Evolutionary conservation across 2,329 filamentous ascomycete species (phyloP), one percentile per base, ranked within the genome.

Genomic region (Davidsoniella australis): DNA sequence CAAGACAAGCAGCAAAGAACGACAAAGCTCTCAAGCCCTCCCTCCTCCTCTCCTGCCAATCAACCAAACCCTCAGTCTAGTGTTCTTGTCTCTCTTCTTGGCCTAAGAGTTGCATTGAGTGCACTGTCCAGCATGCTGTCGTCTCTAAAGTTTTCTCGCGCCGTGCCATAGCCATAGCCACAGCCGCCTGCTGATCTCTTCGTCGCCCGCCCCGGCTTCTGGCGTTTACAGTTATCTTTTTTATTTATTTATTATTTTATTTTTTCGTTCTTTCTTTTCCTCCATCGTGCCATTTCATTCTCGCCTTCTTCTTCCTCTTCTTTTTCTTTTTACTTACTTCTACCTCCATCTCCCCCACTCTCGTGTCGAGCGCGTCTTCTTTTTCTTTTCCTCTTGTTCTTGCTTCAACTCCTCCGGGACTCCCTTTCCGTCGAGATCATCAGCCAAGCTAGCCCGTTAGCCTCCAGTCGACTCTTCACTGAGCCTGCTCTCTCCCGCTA

Each of bases 221-320:
- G 10, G 10, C 8, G 41, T 20, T 23, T 6, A 26, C 29, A 14
- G 41, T 39, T 23, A 23, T 33, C 12, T 40, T 41, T 18, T 40
- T 29, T 26, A 29, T 40, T 41, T 26, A 24, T 38, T n/a, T 16
- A 14, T 46, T 6, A 26, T 29, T 40, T 38, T 23, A 26, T 20
- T 49, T 54, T 53, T 53, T 46, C 33, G 18, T 42, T 17, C 44
- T 47, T 45, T 48, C 57, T 43, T 50, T 54, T 53, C 52, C 53
- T 54, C 36, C 39, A 26, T 26, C 26, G 51, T 51, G 20, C 45
- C 20, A 48, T 52, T 47, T 36, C 16, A 16, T 29, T 45, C 8
- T 33, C 16, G 14, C 5, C 20, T n/a, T 20, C 33, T 38, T 45
- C 20, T 44, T 33, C 18, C 36, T 26, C 38, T 49, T 44, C 37